These are phyloP conservation scores for Naganishia kalamii DNA, from an alignment of 768 basidiomycete species.

Conservation along the genomic window DNA sequence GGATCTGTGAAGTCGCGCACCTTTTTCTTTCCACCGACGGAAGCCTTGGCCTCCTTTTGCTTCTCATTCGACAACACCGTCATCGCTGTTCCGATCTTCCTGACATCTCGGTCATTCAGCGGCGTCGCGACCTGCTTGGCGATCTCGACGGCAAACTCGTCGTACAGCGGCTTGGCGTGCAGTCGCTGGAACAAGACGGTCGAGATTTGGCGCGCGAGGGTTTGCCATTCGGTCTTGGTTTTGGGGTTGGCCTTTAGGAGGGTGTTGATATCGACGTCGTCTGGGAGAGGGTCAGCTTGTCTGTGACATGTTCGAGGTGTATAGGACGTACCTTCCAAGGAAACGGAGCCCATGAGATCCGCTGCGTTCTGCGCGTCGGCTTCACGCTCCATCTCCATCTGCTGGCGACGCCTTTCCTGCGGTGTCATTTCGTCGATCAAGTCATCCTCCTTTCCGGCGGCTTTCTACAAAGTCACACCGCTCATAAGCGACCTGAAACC, in stretches of 20 bases:
- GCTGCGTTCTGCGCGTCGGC: constrained; percentile 80
- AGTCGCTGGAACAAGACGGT: constrained; percentile 71
- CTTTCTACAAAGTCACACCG: background rate
- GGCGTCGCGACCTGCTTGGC: constrained; percentile 66
- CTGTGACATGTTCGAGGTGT: background rate
- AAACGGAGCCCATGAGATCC: constrained; percentile 66
- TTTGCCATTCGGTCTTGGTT: constrained; percentile 79
- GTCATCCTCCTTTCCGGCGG: constrained; percentile 30
- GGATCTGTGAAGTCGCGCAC: constrained; percentile 13
- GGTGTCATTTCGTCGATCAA: constrained; percentile 44
- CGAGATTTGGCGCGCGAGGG: constrained; percentile 67
- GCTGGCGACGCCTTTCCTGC: constrained; percentile 60
- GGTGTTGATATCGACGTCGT: constrained; percentile 20
- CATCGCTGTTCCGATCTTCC: constrained; percentile 76
- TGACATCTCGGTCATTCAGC: constrained; percentile 81
- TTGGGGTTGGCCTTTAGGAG: constrained; percentile 63
- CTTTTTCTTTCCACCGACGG: constrained; percentile 85
- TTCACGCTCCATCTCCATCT: constrained; percentile 74
- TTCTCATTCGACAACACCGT: constrained; percentile 91
- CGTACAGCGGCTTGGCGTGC: constrained; percentile 72
- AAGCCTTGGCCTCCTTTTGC: constrained; percentile 81
- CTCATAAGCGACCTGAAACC: constrained; percentile 1
- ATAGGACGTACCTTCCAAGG: constrained; percentile 18
- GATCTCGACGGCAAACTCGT: constrained; percentile 76
- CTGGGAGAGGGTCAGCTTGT: constrained; percentile 6